Evolutionary conservation across 257 asterid genomes (phyloP), one percentile per base, ranked within the genome.

Genomic region (Fraxinus anomala): DNA sequence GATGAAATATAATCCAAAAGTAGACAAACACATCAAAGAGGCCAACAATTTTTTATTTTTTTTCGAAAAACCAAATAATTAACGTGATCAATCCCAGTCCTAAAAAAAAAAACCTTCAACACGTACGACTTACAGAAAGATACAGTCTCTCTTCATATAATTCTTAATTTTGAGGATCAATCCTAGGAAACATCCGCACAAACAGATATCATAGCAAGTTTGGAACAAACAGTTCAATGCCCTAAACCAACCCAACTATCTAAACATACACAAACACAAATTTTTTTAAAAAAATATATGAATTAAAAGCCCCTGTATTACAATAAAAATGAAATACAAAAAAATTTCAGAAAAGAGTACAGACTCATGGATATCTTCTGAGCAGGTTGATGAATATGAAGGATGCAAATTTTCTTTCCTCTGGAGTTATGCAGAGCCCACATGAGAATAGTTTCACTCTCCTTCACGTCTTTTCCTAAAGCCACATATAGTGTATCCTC

Each of bases 381-480:
- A 78, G 97, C 91, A 34, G 96, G 96, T 67, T 87, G 91, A 77
- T 94, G 98, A 89, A 92, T 92, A 85, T 94, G 97, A 79, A 91
- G 88, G 23, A 94, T 68, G 83, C 91, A 86, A 77, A 87, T 85
- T 49, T 68, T 85, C 80, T 73, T 94, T 85, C 96, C 96, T 77
- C 87, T 85, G 5, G 84, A 92, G 73, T 92, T 89, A 68, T 77
- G 85, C 87, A 92, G 74, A 37, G 97, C 97, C 97, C 97, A 94
- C 77, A 36, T n/a, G 56, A 94, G 36, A 77, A 86, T 75, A n/a
- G 78, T 68, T 73, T 86, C 96, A 66, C 94, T 84, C 79, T 92
- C 98, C 77, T 86, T 92, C 81, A 65, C 84, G 30, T 91, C 93
- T 80, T 86, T 92, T 74, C 97, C 97, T 73, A 94, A 68, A 34